Percentiles rank a stretch among this genome's conserved stretches.
These are phyloP conservation scores for Pleoardoris graminearum DNA, from an alignment of 2,329 filamentous ascomycete species.

Conservation along the genomic window DNA sequence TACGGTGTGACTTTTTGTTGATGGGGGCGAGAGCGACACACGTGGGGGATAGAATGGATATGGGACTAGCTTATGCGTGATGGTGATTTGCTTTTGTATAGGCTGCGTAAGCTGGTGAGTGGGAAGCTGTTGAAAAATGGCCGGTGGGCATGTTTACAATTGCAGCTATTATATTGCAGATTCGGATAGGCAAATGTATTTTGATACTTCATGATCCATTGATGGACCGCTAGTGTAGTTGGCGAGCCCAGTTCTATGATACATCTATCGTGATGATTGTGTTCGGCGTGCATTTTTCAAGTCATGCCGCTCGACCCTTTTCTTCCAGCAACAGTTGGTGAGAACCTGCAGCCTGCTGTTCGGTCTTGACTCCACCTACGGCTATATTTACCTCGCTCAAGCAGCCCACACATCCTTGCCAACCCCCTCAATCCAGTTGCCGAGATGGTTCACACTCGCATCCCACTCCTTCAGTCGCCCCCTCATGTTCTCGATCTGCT, in stretches of 20 bases:
- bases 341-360: neutral
- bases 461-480: slow-evolving; percentile 91
- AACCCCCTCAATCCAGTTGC: slow-evolving; percentile 93
- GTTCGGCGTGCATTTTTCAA: neutral
- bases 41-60: neutral
- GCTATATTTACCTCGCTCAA: slow-evolving; percentile 13
- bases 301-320: neutral
- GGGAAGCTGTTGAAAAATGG: too few species aligned
- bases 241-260: slow-evolving; percentile 3
- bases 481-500: slow-evolving; percentile 92
- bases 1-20: neutral
- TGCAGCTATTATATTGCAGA: too few species aligned
- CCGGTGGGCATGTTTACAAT: too few species aligned
- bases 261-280: neutral
- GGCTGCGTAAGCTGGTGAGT: too few species aligned
- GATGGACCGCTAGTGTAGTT: neutral
- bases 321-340: neutral
- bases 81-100: too few species aligned
- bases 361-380: neutral
- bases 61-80: neutral
- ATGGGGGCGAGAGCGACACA: too few species aligned
- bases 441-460: slow-evolving; percentile 89
- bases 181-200: too few species aligned
- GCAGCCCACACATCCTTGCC: slow-evolving; percentile 97
- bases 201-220: slow-evolving; percentile 6